These are phyloP conservation scores for Haplosporangium sp. DNA, from an alignment of 371 early-diverging fungal genomes.

Conservation along the genomic window DNA sequence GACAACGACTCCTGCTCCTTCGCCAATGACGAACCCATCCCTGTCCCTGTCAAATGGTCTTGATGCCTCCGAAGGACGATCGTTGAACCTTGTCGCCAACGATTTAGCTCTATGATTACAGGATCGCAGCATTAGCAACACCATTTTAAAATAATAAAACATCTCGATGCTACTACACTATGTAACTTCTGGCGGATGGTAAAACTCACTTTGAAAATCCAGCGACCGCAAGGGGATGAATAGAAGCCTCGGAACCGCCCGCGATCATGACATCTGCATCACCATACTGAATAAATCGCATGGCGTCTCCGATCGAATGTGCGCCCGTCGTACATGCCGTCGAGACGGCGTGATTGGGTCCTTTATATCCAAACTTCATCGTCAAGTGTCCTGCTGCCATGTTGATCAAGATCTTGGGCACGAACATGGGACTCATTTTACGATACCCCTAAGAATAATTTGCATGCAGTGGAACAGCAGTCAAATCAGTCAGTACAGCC, in stretches of 20 bases:
- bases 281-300: constrained; percentile 89
- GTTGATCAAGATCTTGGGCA: constrained; percentile 91
- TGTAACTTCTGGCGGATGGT: no score
- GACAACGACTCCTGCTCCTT: constrained; percentile 93
- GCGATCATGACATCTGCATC: constrained; percentile 98
- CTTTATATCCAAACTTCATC: constrained; percentile 88
- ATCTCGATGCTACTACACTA: no score
- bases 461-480: background rate
- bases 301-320: constrained; percentile 93
- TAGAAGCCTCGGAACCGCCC: constrained; percentile 91
- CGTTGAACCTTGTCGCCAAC: constrained; percentile 82
- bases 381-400: constrained; percentile 95
- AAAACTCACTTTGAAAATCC: constrained; percentile 83
- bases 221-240: constrained; percentile 88
- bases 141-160: no score
- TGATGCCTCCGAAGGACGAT: constrained; percentile 79
- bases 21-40: constrained; percentile 95
- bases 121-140: background rate
- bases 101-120: constrained; percentile 76
- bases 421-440: constrained; percentile 90
- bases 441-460: constrained; percentile 67
- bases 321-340: constrained; percentile 98
- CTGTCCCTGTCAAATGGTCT: constrained; percentile 92
- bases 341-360: constrained; percentile 92
- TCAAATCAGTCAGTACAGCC: background rate